These are phyloP conservation scores for Clarireedia homoeocarpa DNA, from an alignment of 2,329 filamentous ascomycete species.

Conservation along the genomic window DNA sequence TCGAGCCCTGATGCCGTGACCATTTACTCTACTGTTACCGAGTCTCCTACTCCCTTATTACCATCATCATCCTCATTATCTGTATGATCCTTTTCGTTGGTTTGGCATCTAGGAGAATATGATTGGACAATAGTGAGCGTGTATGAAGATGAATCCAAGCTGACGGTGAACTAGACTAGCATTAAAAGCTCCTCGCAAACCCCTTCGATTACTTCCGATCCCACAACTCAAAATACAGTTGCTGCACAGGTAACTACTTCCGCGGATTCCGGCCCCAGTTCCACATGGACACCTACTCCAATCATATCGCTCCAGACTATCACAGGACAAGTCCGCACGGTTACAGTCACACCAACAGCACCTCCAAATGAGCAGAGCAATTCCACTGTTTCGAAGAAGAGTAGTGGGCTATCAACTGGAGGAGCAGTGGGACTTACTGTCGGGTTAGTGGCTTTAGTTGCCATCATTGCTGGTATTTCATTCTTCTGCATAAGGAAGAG, in stretches of 20 bases:
- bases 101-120: not conserved
- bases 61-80: slow-evolving; percentile 3
- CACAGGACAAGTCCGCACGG: slow-evolving; percentile 47
- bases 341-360: slow-evolving; percentile 43
- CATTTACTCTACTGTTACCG: slow-evolving; percentile 4
- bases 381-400: slow-evolving; percentile 14
- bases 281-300: slow-evolving; percentile 31
- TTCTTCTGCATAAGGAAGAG: slow-evolving; percentile 39
- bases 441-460: slow-evolving; percentile 40
- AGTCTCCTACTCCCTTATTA: not conserved
- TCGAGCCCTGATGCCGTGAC: slow-evolving; percentile 9
- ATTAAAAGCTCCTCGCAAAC: slow-evolving; percentile 2
- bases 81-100: slow-evolving; percentile 32
- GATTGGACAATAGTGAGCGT: not conserved
- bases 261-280: slow-evolving; percentile 16
- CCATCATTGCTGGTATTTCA: slow-evolving; percentile 31
- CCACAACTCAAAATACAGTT: not conserved
- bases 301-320: slow-evolving; percentile 42
- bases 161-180: not conserved
- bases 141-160: too few species aligned
- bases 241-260: slow-evolving; percentile 4
- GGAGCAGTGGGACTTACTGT: slow-evolving; percentile 45
- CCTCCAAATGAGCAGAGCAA: slow-evolving; percentile 20
- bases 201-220: not conserved
- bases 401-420: slow-evolving; percentile 36